Evolutionary conservation across 345 rosid species (phyloP).

Genomic region (Arabidopsis suecica): DNA sequence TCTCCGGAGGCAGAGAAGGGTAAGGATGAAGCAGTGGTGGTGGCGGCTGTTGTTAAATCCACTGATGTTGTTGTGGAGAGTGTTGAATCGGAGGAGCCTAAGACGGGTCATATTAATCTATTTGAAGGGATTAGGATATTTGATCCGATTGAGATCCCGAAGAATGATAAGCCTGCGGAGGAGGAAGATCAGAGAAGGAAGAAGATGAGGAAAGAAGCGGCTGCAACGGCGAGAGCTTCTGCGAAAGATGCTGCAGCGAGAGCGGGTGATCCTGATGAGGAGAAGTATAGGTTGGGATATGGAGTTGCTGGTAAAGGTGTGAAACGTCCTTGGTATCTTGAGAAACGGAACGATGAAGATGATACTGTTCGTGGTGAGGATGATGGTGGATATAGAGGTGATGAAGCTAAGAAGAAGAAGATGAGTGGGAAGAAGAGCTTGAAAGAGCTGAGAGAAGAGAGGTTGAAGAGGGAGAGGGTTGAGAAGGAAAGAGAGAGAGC

Average conservation of each 20-base stretch:
- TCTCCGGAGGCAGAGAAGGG: constrained; percentile 36
- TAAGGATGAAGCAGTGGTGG: constrained; percentile 21
- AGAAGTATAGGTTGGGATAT: constrained; percentile 84
- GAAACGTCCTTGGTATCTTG: constrained; percentile 90
- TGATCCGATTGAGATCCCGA: constrained; percentile 59
- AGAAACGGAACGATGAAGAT: constrained; percentile 54
- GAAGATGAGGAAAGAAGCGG: constrained; percentile 84
- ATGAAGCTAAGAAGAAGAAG: constrained; percentile 59
- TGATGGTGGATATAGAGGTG: constrained; percentile 39
- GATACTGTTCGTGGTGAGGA: constrained; percentile 27
- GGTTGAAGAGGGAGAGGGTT: constrained; percentile 70
- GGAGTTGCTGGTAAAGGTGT: constrained; percentile 96
- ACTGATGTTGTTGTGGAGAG: constrained; percentile 33
- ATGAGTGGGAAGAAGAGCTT: constrained; percentile 65
- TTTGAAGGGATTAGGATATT: too few relatives aligned
- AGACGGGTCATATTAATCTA: constrained; percentile 82
- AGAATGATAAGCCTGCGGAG: constrained; percentile 48
- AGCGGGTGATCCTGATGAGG: constrained; percentile 67
- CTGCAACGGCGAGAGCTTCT: constrained; percentile 50
- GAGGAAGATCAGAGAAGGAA: constrained; percentile 67
- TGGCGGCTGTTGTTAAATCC: background rate
- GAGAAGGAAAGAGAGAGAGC: constrained; percentile 80
- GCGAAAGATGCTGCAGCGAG: constrained; percentile 46
- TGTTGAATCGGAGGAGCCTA: constrained; percentile 47
- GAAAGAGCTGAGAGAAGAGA: constrained; percentile 77